Percentiles rank a stretch among this genome's conserved stretches.
phyloP scores from a whole-genome alignment of 2,329 filamentous ascomycete species.

The Epichloe scottii region DNA sequence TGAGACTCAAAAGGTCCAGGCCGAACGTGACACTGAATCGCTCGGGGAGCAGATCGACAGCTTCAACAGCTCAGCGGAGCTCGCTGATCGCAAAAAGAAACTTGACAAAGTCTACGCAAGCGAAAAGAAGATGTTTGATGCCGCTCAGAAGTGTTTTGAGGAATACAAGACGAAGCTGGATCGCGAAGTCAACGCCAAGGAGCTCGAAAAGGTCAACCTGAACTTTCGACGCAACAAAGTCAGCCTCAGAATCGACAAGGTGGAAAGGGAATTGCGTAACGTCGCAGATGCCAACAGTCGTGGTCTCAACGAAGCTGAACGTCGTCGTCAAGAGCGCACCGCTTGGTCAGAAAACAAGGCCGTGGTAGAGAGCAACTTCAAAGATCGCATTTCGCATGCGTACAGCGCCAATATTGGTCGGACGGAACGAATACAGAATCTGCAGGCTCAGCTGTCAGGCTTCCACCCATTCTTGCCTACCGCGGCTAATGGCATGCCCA shows the following conservation, averaged over 20 bases:
- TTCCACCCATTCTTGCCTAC: slow-evolving; percentile 20
- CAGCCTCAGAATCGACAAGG: slow-evolving; percentile 55
- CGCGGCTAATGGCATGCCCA: slow-evolving; percentile 19
- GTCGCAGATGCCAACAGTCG: slow-evolving; percentile 57
- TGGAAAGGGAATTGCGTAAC: slow-evolving; percentile 59
- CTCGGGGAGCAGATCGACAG: slow-evolving; percentile 48
- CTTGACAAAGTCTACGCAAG: slow-evolving; percentile 39
- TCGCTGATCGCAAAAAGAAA: slow-evolving; percentile 43
- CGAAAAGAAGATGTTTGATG: slow-evolving; percentile 49
- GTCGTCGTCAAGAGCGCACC: slow-evolving; percentile 38
- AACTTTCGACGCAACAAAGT: slow-evolving; percentile 63
- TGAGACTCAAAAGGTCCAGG: slow-evolving; percentile 58
- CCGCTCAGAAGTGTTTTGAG: slow-evolving; percentile 40
- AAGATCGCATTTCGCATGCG: slow-evolving; percentile 30
- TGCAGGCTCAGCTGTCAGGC: slow-evolving; percentile 20
- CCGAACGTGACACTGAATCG: slow-evolving; percentile 41
- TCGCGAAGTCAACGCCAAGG: slow-evolving; percentile 47
- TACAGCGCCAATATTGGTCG: slow-evolving; percentile 17
- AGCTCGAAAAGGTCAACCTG: slow-evolving; percentile 49
- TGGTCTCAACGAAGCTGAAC: slow-evolving; percentile 51
- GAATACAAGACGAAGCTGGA: slow-evolving; percentile 49
- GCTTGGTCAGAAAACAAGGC: slow-evolving; percentile 33
- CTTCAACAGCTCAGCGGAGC: slow-evolving; percentile 51
- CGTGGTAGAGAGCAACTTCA: slow-evolving; percentile 33
- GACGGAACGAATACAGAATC: slow-evolving; percentile 17